phyloP scores from a whole-genome alignment of 805 yeast genomes.

The Candida sphagnicola region DNA sequence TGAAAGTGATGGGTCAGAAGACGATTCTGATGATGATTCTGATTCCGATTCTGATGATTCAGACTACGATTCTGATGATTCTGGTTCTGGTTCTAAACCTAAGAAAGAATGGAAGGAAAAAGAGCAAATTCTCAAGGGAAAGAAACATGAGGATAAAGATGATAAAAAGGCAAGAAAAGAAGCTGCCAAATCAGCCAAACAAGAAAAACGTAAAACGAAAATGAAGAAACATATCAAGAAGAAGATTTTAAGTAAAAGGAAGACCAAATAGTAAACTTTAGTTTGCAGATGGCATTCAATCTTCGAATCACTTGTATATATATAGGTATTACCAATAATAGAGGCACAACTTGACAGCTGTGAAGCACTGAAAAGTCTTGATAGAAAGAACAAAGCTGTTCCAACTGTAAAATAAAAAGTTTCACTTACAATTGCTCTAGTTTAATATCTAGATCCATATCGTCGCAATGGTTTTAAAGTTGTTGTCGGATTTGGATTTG shows the following conservation, averaged over 20 bases:
- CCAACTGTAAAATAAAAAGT: no score
- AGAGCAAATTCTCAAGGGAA: slow-evolving; percentile 51
- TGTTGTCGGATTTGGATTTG: no score
- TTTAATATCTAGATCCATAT: no score
- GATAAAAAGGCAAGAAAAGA: slow-evolving; percentile 45
- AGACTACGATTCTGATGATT: slow-evolving; percentile 26
- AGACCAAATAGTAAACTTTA: slow-evolving; percentile 21
- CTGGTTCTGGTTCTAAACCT: slow-evolving; percentile 25
- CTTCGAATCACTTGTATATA: no score
- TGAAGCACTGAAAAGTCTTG: no score
- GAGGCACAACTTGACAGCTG: no score
- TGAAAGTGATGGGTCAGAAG: slow-evolving; percentile 25
- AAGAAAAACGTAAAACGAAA: slow-evolving; percentile 33
- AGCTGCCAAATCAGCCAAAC: slow-evolving; percentile 28
- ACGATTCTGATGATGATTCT: slow-evolving; percentile 18
- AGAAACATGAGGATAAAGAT: slow-evolving; percentile 55
- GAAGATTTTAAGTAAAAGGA: slow-evolving; percentile 63
- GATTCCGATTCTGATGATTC: slow-evolving; percentile 27
- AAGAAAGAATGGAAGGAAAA: slow-evolving; percentile 40
- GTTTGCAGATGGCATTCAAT: no score
- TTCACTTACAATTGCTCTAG: no score
- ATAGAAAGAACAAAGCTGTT: no score
- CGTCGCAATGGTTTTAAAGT: no score
- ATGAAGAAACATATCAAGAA: slow-evolving; percentile 33
- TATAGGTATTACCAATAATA: no score